A percentile compares a stretch with the other conserved stretches of the same genome.
phyloP scores from a whole-genome alignment of 2,329 filamentous ascomycete genomes.

The Plenodomus lindquistii region DNA sequence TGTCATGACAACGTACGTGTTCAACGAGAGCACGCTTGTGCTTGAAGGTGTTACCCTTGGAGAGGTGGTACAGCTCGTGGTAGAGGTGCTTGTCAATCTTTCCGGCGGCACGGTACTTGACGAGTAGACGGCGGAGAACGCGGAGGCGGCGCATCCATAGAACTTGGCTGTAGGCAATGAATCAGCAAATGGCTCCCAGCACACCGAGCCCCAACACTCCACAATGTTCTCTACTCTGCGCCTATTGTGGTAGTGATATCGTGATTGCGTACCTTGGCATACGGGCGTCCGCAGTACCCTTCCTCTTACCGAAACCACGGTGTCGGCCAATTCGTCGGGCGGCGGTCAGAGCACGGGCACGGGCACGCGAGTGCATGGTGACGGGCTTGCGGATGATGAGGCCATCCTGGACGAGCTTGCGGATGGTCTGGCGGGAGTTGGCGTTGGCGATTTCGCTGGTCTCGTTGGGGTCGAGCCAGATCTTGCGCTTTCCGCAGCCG shows the following conservation, averaged over 20 bases:
- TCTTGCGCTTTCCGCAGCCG: constrained; percentile 99
- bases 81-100: constrained; percentile 99
- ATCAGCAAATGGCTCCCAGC: constrained; percentile 34
- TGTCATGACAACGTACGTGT: constrained; percentile 77
- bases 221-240: constrained; percentile 4
- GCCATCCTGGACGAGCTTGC: constrained; percentile 99
- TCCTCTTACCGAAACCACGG: constrained; percentile 99
- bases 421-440: constrained; percentile 99
- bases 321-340: constrained; percentile 95
- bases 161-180: constrained; percentile 70
- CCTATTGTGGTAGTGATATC: constrained; percentile 17
- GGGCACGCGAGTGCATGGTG: constrained; percentile 98
- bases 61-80: constrained; percentile 99
- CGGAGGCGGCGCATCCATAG: constrained; percentile 99
- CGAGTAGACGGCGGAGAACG: constrained; percentile 97
- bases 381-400: constrained; percentile 99
- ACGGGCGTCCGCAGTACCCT: constrained; percentile 99
- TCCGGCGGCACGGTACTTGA: constrained; percentile 99
- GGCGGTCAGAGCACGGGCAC: constrained; percentile 92
- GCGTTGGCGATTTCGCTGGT: constrained; percentile 99
- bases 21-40: constrained; percentile 99
- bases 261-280: constrained; percentile 82
- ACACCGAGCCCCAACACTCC: constrained; percentile 9
- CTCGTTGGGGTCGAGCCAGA: constrained; percentile 99
- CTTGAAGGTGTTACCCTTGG: constrained; percentile 99